Evolutionary conservation across 768 basidiomycete genomes (phyloP), one percentile per base, ranked within the genome.

Genomic region (Kondoa subrosea): DNA sequence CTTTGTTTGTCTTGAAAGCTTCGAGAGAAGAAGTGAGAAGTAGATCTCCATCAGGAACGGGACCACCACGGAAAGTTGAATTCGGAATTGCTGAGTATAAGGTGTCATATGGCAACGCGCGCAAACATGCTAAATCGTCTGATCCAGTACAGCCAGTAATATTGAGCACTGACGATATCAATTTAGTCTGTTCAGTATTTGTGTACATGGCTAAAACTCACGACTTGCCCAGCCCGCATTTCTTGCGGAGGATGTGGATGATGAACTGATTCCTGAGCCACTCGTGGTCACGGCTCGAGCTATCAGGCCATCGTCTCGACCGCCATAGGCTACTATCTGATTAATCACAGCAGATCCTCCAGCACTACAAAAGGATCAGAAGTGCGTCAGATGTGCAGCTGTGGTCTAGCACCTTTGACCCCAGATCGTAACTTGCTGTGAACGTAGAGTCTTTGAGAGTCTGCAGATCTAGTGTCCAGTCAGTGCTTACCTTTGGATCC

Each of bases 401-500:
- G 14, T 14, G 61, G 14, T n/a, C 33, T 30, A 14, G 12, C 32
- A 15, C 33, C 64, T 59, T 29, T 56, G 32, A 65, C 25, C 32
- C 64, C 14, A 32, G 16, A 16, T n/a, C 14, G n/a, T 65, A 57
- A 16, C 32, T 3, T 21, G 60, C 17, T 25, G 68, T 68, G 8
- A 66, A 69, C 26, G 66, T 59, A 26, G n/a, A n/a, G n/a, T n/a
- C n/a, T n/a, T n/a, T n/a, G n/a, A n/a, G 60, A 68, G 17, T 67
- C 72, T 8, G 70, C 72, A 16, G 60, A 56, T 31, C 70, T 68
- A 15, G 70, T n/a, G n/a, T 70, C 72, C 72, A 72, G 16, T 71
- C 64, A 16, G 72, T 71, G 0, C 79, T 83, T 77, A 84, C 85
- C 14, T 75, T 70, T 14, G 82, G 81, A 75, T 85, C 82, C 1